A percentile compares a stretch with the other conserved stretches of the same genome.
Evolutionary conservation across 306 rosid species (phyloP).

Genomic region (Cucumis cinereus): DNA sequence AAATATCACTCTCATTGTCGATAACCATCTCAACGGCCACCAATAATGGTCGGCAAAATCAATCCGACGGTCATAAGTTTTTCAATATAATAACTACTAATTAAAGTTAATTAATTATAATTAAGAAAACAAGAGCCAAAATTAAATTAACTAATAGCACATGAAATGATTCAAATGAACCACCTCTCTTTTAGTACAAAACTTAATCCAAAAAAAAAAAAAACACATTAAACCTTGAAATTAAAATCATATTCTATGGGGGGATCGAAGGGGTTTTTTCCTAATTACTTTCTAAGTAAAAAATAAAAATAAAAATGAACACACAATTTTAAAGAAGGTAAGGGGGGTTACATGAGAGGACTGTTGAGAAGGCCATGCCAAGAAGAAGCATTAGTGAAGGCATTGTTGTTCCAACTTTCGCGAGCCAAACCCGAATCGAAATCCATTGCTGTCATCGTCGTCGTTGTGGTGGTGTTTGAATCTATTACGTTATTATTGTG

Average conservation of each 20-base stretch:
- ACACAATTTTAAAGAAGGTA: neutral
- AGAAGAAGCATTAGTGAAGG: neutral
- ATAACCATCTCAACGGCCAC: neutral
- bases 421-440: neutral
- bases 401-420: slow-evolving; percentile 7
- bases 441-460: neutral
- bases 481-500: neutral
- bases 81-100: neutral
- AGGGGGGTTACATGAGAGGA: neutral
- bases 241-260: neutral
- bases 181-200: neutral
- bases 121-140: neutral
- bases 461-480: neutral
- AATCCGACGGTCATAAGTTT: neutral
- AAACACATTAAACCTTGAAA: neutral
- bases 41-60: neutral
- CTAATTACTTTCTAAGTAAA: neutral
- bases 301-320: neutral
- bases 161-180: neutral
- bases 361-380: slow-evolving; percentile 14
- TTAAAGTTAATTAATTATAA: neutral
- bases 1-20: slow-evolving; percentile 1
- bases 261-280: neutral
- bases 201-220: neutral
- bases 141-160: slow-evolving; percentile 2